phyloP scores from a whole-genome alignment of 2,329 filamentous ascomycete species.

The Aquanectria penicillioides region DNA sequence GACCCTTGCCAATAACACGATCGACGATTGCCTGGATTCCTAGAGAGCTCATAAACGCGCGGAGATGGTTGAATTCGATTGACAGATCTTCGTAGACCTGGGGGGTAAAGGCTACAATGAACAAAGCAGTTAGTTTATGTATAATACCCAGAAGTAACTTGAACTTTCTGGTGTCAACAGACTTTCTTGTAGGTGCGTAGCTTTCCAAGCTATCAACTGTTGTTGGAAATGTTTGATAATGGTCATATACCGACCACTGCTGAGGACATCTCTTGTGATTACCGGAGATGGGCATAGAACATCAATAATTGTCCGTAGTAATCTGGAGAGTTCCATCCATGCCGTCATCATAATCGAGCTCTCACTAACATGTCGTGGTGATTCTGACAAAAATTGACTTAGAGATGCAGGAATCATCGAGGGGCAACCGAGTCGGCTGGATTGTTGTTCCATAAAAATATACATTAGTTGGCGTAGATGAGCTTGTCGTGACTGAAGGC shows the following conservation, averaged over 20 bases:
- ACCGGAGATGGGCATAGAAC: slow-evolving; percentile 55
- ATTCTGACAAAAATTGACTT: not conserved
- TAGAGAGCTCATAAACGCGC: slow-evolving; percentile 56
- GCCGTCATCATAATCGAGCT: slow-evolving; percentile 10
- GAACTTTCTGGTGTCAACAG: not conserved
- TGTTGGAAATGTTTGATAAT: slow-evolving; percentile 31
- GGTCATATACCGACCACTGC: slow-evolving; percentile 16
- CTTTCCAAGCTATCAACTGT: slow-evolving; percentile 20
- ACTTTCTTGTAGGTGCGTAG: slow-evolving; percentile 15
- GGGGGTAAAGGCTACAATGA: not conserved
- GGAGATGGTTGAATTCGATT: slow-evolving; percentile 60
- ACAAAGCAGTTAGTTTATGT: not conserved
- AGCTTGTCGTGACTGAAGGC: not conserved
- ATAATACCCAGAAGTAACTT: no score
- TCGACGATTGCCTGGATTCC: slow-evolving; percentile 68
- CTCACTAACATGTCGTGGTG: not conserved
- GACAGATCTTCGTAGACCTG: slow-evolving; percentile 50
- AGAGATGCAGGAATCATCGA: slow-evolving; percentile 23
- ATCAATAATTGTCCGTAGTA: slow-evolving; percentile 23
- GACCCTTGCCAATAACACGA: slow-evolving; percentile 32
- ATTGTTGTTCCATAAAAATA: slow-evolving; percentile 28
- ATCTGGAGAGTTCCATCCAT: slow-evolving; percentile 24
- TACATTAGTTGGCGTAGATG: slow-evolving; percentile 18
- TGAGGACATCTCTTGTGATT: slow-evolving; percentile 3
- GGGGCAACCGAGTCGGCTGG: slow-evolving; percentile 21